Percentiles rank a stretch among this genome's conserved stretches.
phyloP scores from a whole-genome alignment of 805 yeast genomes.

The Yueomyces sp. region DNA sequence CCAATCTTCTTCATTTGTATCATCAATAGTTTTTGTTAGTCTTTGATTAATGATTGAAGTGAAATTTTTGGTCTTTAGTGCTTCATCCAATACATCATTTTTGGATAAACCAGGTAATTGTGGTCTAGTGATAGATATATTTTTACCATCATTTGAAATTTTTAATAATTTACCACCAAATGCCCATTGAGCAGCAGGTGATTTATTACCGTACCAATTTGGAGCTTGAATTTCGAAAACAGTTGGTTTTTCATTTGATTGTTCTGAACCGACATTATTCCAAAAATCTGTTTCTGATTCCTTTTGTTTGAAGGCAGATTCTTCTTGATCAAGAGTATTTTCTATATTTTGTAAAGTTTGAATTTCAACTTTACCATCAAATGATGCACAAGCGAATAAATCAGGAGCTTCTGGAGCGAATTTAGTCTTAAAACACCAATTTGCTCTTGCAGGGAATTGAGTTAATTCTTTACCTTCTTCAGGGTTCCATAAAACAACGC shows the following conservation, averaged over 20 bases:
- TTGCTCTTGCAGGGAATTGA: conserved; percentile 81
- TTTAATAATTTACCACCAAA: conserved; percentile 82
- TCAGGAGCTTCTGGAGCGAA: conserved; percentile 88
- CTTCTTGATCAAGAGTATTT: conserved; percentile 15
- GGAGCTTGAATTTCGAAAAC: conserved; percentile 67
- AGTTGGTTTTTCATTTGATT: conserved; percentile 61
- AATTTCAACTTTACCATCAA: conserved; percentile 67
- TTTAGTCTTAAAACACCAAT: conserved; percentile 83
- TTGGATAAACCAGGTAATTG: conserved; percentile 27
- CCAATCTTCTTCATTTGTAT: conserved; percentile 50
- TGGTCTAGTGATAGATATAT: conserved; percentile 26
- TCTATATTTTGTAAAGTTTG: conserved; percentile 71
- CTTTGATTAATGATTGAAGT: conserved; percentile 42
- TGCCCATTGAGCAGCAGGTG: conserved; percentile 63
- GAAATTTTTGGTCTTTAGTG: conserved; percentile 45
- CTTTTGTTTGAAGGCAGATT: conserved; percentile 18
- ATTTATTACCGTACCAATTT: conserved; percentile 66
- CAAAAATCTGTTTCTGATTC: conserved; percentile 67
- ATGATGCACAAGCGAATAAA: conserved; percentile 75
- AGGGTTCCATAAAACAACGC: conserved; percentile 87
- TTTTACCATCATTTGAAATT: conserved; percentile 31
- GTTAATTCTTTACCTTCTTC: conserved; percentile 57
- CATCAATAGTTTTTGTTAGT: conserved; percentile 28
- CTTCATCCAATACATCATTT: conserved; percentile 34
- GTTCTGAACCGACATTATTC: conserved; percentile 59